Percentiles rank a stretch among this genome's conserved stretches.
Conservation (phyloP, 2,329 filamentous ascomycete species). For the Calonectria montana region DNA sequence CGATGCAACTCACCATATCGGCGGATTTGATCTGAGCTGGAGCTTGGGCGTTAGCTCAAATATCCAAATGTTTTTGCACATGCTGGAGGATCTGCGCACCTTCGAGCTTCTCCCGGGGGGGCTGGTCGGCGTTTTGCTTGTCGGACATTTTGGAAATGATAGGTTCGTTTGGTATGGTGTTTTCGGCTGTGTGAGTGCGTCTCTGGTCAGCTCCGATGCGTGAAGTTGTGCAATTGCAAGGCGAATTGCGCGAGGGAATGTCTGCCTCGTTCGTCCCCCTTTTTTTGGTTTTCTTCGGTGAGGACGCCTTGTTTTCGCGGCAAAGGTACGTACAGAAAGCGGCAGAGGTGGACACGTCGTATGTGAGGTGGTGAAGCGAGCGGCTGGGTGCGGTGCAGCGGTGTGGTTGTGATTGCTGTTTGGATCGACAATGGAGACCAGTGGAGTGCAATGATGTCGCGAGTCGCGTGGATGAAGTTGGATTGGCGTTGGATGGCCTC, state of each 20-base stretch:
- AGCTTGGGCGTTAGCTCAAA: slow-evolving; percentile 31
- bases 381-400: slow-evolving; percentile 10
- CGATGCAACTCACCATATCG: slow-evolving; percentile 81
- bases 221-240: slow-evolving; percentile 5
- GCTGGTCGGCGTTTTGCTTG: slow-evolving; percentile 50
- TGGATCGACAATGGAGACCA: neutral
- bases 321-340: slow-evolving; percentile 20
- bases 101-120: slow-evolving; percentile 80
- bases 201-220: slow-evolving; percentile 15
- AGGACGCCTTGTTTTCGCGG: slow-evolving; percentile 16
- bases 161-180: neutral
- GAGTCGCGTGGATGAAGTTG: slow-evolving; percentile 25
- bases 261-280: slow-evolving; percentile 12
- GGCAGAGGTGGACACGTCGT: slow-evolving; percentile 3
- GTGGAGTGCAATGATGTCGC: slow-evolving; percentile 11
- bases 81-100: slow-evolving; percentile 58
- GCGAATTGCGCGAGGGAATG: slow-evolving; percentile 4
- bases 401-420: slow-evolving; percentile 7
- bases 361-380: slow-evolving; percentile 1
- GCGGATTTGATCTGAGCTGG: slow-evolving; percentile 96
- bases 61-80: neutral
- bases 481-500: slow-evolving; percentile 5
- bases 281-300: neutral
- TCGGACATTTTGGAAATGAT: slow-evolving; percentile 50
- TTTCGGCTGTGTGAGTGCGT: neutral